Evolutionary conservation across 1,139 yeast species (phyloP).

Genomic region (Taphrina populina): DNA sequence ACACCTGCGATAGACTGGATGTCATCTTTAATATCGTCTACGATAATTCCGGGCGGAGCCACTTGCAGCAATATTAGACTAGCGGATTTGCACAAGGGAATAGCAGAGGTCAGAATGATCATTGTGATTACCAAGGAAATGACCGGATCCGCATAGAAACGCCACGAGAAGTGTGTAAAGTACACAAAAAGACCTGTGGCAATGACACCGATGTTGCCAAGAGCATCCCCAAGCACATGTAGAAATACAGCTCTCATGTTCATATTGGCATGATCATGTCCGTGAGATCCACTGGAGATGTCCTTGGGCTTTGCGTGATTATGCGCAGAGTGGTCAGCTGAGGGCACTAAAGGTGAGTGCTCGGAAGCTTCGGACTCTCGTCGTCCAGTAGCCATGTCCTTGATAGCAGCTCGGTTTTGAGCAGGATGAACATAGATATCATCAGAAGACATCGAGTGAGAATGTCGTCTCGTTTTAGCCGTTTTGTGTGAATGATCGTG

Average conservation of each 20-base stretch:
- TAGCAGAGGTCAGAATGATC: constrained; percentile 84
- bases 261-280: constrained; percentile 46
- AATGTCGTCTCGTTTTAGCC: constrained; percentile 34
- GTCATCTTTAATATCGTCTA: constrained; percentile 69
- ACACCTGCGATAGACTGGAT: constrained; percentile 63
- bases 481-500: constrained; percentile 9
- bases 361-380: constrained; percentile 42
- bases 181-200: constrained; percentile 85
- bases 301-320: constrained; percentile 37
- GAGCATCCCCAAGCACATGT: constrained; percentile 93
- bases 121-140: constrained; percentile 81
- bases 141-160: constrained; percentile 78
- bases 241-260: constrained; percentile 97
- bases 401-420: constrained; percentile 26
- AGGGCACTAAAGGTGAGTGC: constrained; percentile 45
- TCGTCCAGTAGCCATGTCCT: constrained; percentile 26
- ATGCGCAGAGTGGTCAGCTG: constrained; percentile 36
- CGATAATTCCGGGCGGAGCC: constrained; percentile 77
- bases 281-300: constrained; percentile 41
- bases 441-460: constrained; percentile 34
- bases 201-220: constrained; percentile 93
- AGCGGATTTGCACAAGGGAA: constrained; percentile 84
- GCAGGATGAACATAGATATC: constrained; percentile 36
- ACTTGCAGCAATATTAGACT: constrained; percentile 89
- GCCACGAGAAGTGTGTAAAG: constrained; percentile 90